Percentiles rank a stretch among this genome's conserved stretches.
Evolutionary conservation across 1,284 basidiomycete genomes (phyloP).

Genomic region (Exobasidium cylindrosporum): DNA sequence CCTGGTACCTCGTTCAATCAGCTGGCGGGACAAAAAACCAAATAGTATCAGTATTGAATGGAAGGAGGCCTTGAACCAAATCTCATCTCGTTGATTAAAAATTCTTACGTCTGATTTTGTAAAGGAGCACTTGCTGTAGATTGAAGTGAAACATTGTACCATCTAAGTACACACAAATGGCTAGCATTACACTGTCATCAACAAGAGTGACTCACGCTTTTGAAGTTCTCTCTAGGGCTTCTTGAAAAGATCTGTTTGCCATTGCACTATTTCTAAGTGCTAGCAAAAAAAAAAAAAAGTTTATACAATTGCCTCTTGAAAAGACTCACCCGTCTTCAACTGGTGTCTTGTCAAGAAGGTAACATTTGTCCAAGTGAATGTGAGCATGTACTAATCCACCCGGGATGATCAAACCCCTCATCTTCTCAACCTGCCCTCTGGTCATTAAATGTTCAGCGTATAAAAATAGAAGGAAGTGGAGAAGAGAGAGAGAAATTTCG

Average conservation of each 20-base stretch:
- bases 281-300: too few relatives aligned
- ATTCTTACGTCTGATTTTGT: too few relatives aligned
- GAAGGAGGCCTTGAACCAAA: not conserved
- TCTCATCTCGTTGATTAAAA: too few relatives aligned
- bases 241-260: slow-evolving; percentile 21
- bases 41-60: slow-evolving; percentile 1
- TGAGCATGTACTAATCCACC: slow-evolving; percentile 32
- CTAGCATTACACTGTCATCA: too few relatives aligned
- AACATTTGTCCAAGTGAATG: slow-evolving; percentile 36
- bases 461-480: not conserved
- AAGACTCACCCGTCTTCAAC: slow-evolving; percentile 17
- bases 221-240: slow-evolving; percentile 25
- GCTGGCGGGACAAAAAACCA: not conserved
- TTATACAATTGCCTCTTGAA: too few relatives aligned
- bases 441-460: not conserved
- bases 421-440: not conserved
- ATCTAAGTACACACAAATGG: too few relatives aligned
- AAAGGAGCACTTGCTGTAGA: too few relatives aligned
- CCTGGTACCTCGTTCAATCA: slow-evolving; percentile 18
- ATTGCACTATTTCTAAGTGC: not conserved
- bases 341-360: slow-evolving; percentile 20
- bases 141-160: too few relatives aligned
- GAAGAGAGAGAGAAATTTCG: not conserved
- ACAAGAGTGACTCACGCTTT: slow-evolving; percentile 20
- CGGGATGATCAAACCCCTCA: slow-evolving; percentile 18